A percentile compares a stretch with the other conserved stretches of the same genome.
phyloP scores from a whole-genome alignment of 148 eudicot genomes.

The Chenopodium berlandieri region DNA sequence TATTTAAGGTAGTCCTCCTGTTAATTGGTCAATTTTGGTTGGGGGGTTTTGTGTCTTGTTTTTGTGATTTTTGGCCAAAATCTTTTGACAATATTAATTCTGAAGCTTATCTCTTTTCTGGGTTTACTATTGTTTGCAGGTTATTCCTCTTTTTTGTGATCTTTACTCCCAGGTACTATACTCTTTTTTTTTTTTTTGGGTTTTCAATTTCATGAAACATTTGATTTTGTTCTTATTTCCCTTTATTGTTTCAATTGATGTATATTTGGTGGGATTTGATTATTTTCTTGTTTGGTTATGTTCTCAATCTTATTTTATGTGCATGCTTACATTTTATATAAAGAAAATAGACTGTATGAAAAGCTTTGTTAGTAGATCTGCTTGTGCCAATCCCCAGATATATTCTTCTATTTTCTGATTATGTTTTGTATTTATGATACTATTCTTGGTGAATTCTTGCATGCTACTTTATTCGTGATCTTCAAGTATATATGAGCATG shows the following conservation, averaged over 20 bases:
- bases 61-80: slow-evolving; percentile 3
- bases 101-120: slow-evolving; percentile 18
- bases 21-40: slow-evolving; percentile 32
- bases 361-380: slow-evolving; percentile 5
- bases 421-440: too few species aligned
- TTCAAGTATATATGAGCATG: too few species aligned
- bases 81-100: slow-evolving; percentile 8
- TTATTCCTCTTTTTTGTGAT: background rate
- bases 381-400: background rate
- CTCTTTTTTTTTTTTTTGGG: background rate
- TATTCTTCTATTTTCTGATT: background rate
- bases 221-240: background rate
- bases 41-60: slow-evolving; percentile 2
- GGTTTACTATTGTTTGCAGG: slow-evolving; percentile 28
- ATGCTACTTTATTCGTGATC: background rate
- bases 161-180: slow-evolving; percentile 17
- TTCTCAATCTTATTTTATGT: background rate
- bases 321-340: background rate
- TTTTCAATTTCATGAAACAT: background rate
- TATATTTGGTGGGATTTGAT: background rate
- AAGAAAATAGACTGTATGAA: background rate
- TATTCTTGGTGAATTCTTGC: background rate
- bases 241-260: too few species aligned
- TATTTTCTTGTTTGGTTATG: background rate
- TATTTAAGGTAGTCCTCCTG: slow-evolving; percentile 20